These are phyloP conservation scores for Candida multigemmis DNA, from an alignment of 805 yeast species.

Conservation along the genomic window DNA sequence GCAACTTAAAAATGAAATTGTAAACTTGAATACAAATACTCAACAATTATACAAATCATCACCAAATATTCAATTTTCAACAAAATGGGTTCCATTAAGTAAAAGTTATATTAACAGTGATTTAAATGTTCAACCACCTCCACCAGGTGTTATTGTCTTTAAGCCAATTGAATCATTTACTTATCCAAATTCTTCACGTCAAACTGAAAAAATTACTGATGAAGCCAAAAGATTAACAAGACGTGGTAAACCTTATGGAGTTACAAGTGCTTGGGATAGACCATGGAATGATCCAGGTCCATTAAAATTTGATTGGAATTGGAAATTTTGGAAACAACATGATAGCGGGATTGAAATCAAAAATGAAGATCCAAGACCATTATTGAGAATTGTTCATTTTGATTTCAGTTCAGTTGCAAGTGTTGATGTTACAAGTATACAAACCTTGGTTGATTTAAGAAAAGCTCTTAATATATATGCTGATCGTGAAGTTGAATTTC, in stretches of 20 bases:
- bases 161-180: slow-evolving; percentile 75
- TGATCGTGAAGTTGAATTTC: slow-evolving; percentile 80
- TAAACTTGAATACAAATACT: slow-evolving; percentile 8
- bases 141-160: slow-evolving; percentile 84
- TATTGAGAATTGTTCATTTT: slow-evolving; percentile 61
- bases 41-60: slow-evolving; percentile 13
- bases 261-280: slow-evolving; percentile 42
- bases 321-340: slow-evolving; percentile 6
- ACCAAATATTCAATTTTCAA: slow-evolving; percentile 36
- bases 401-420: slow-evolving; percentile 75
- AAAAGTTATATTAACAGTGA: slow-evolving; percentile 44
- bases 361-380: slow-evolving; percentile 46
- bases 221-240: slow-evolving; percentile 54
- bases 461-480: slow-evolving; percentile 66
- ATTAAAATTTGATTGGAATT: slow-evolving; percentile 22
- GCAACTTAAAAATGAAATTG: slow-evolving; percentile 8
- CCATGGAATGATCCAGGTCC: slow-evolving; percentile 93
- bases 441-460: slow-evolving; percentile 66
- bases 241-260: slow-evolving; percentile 42
- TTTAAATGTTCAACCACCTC: slow-evolving; percentile 63
- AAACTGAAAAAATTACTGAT: slow-evolving; percentile 59
- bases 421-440: slow-evolving; percentile 73
- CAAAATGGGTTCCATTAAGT: slow-evolving; percentile 63
- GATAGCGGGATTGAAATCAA: slow-evolving; percentile 5
- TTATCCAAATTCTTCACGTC: slow-evolving; percentile 73